These are phyloP conservation scores for Elsinoe perseae DNA, from an alignment of 2,329 filamentous ascomycete species.

Conservation along the genomic window DNA sequence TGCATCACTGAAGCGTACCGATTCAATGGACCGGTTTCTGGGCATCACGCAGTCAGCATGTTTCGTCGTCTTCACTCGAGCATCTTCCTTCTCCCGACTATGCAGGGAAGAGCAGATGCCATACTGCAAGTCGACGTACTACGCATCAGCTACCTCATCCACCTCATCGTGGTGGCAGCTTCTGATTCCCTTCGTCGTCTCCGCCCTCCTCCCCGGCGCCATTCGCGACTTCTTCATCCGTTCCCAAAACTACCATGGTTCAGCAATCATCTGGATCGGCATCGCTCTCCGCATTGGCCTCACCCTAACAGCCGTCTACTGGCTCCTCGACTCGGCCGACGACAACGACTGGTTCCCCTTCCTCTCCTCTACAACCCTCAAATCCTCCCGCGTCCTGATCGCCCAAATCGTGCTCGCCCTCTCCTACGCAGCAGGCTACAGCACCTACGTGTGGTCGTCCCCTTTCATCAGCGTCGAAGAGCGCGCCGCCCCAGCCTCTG, in stretches of 20 bases:
- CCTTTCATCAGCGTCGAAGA: conserved; percentile 69
- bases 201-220: conserved; percentile 62
- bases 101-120: conserved; percentile 99
- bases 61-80: conserved; percentile 69
- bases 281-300: conserved; percentile 70
- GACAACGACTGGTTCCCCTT: conserved; percentile 70
- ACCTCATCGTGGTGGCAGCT: conserved; percentile 91
- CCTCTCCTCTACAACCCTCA: conserved; percentile 55
- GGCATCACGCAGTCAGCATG: conserved; percentile 77
- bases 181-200: conserved; percentile 66
- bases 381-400: conserved; percentile 65
- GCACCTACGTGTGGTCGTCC: conserved; percentile 77
- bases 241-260: conserved; percentile 81
- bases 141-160: conserved; percentile 82
- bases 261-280: conserved; percentile 77
- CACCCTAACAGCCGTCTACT: conserved; percentile 70
- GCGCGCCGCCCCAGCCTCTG: conserved; percentile 15
- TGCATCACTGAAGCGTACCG: conserved; percentile 65
- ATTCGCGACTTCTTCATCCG: conserved; percentile 71
- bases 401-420: conserved; percentile 75
- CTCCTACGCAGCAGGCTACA: conserved; percentile 73
- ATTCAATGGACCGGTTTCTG: conserved; percentile 60
- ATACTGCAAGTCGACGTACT: conserved; percentile 90
- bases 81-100: conserved; percentile 81
- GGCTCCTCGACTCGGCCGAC: conserved; percentile 82